Conservation (phyloP, 495 filamentous ascomycete species). For the Penicillium dipodomyicola region DNA sequence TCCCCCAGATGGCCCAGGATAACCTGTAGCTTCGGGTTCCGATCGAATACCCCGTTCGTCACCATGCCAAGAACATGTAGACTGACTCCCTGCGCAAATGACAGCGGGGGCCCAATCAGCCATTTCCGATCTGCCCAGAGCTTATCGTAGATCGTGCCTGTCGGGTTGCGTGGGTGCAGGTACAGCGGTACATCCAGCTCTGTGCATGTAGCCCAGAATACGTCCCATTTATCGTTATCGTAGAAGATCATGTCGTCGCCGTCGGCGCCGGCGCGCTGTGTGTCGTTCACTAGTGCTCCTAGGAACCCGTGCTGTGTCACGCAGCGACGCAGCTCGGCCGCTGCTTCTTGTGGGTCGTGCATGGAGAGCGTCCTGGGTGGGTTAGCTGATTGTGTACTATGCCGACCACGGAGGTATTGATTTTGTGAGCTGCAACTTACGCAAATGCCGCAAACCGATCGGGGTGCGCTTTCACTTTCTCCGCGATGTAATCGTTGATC, state of each 20-base stretch:
- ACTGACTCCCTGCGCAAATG: constrained; percentile 50
- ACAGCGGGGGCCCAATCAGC: constrained; percentile 45
- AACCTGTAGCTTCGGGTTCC: constrained; percentile 55
- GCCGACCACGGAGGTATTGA: neutral
- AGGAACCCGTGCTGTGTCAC: constrained; percentile 56
- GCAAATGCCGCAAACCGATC: constrained; percentile 59
- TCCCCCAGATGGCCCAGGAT: constrained; percentile 69
- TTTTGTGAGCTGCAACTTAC: constrained; percentile 16
- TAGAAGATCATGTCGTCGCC: constrained; percentile 60
- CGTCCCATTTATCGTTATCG: constrained; percentile 52
- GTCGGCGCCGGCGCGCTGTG: constrained; percentile 45
- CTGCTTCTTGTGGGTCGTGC: constrained; percentile 55
- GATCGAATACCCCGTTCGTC: constrained; percentile 51
- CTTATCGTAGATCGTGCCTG: constrained; percentile 47
- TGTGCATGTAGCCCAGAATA: constrained; percentile 55
- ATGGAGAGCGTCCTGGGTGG: constrained; percentile 46
- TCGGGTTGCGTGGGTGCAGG: constrained; percentile 56
- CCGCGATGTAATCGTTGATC: constrained; percentile 59
- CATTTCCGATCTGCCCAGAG: constrained; percentile 51
- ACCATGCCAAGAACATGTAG: constrained; percentile 53
- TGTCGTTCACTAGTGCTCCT: constrained; percentile 61
- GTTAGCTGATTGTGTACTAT: constrained; percentile 5
- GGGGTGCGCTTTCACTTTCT: constrained; percentile 48
- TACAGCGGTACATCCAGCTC: constrained; percentile 65
- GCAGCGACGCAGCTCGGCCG: constrained; percentile 52